Evolutionary conservation across 345 rosid genomes (phyloP).

Genomic region (Heritiera littoralis): DNA sequence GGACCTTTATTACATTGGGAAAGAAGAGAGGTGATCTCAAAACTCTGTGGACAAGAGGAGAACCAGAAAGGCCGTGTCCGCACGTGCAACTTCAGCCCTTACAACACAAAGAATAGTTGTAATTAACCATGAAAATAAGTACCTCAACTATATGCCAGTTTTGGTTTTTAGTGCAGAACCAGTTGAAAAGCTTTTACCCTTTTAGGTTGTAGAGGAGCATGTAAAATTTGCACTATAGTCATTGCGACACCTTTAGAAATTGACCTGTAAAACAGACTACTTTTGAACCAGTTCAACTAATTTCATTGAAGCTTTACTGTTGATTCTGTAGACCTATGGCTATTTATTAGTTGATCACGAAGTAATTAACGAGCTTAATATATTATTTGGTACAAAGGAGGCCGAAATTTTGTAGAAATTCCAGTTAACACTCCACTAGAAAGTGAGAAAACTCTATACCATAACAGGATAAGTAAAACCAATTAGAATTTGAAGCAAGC

Average conservation of each 20-base stretch:
- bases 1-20: constrained; percentile 71
- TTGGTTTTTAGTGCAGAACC: constrained; percentile 9
- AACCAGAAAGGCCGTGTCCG: constrained; percentile 72
- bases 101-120: constrained; percentile 1
- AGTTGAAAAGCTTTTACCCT: neutral
- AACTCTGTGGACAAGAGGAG: constrained; percentile 83
- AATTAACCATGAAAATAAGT: constrained; percentile 8
- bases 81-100: constrained; percentile 58
- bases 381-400: too few relatives aligned
- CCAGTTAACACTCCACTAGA: too few relatives aligned
- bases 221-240: constrained; percentile 1
- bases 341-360: neutral
- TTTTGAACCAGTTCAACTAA: constrained; percentile 11
- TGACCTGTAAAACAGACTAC: neutral
- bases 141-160: neutral
- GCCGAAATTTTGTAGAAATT: too few relatives aligned
- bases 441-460: too few relatives aligned
- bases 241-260: neutral
- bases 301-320: neutral
- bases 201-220: constrained; percentile 22
- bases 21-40: constrained; percentile 80
- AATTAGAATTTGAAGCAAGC: too few relatives aligned
- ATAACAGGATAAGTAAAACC: too few relatives aligned
- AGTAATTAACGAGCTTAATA: neutral
- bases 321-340: constrained; percentile 3